Evolutionary conservation across 306 rosid genomes (phyloP).

Genomic region (Mimosa bimucronata): DNA sequence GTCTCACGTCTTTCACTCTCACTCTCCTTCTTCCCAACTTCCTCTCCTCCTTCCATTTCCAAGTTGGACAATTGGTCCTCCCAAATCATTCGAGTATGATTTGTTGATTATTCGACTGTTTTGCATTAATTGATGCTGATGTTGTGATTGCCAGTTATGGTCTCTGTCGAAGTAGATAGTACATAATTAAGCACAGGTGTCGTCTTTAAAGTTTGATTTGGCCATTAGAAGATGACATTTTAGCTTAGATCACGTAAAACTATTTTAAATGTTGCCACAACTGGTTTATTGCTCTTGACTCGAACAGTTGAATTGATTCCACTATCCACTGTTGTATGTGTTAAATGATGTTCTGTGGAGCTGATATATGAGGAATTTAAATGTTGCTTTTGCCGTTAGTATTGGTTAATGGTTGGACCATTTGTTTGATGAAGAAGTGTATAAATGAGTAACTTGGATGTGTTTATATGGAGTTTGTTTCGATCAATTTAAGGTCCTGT

Average conservation of each 20-base stretch:
- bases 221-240: background rate
- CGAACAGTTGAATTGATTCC: background rate
- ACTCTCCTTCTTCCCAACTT: constrained; percentile 56
- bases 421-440: background rate
- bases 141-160: background rate
- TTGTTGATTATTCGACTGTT: constrained; percentile 58
- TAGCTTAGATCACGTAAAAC: background rate
- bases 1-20: no score
- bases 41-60: constrained; percentile 49
- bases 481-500: background rate
- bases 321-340: no score
- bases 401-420: background rate
- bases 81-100: constrained; percentile 81
- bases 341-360: background rate
- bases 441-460: background rate
- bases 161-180: background rate
- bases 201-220: background rate
- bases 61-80: constrained; percentile 60
- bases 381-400: background rate
- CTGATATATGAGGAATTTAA: background rate
- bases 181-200: background rate
- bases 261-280: background rate
- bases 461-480: background rate
- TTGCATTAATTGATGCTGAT: background rate
- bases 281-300: background rate